phyloP scores from a whole-genome alignment of 805 yeast species.

The Monosporozyma siamensis region DNA sequence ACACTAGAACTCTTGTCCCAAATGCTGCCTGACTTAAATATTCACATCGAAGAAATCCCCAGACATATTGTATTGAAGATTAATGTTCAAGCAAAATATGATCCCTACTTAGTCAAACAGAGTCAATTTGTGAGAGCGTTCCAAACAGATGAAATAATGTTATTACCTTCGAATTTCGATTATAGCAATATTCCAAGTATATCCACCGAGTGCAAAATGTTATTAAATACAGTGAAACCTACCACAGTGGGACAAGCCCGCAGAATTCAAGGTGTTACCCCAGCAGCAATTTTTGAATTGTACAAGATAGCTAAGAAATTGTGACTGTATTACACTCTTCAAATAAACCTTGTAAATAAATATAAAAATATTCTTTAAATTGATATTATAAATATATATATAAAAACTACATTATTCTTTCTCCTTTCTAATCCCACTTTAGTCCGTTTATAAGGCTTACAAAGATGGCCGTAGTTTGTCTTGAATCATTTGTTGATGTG shows the following conservation, averaged over 20 bases:
- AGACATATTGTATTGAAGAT: constrained; percentile 48
- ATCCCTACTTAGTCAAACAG: constrained; percentile 71
- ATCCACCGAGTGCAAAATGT: constrained; percentile 64
- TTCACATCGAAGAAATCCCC: constrained; percentile 27
- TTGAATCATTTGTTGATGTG: background rate
- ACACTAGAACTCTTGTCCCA: constrained; percentile 21
- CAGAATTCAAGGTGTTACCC: constrained; percentile 89
- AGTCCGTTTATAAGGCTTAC: no score
- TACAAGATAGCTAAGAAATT: constrained; percentile 29
- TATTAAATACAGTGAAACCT: constrained; percentile 71
- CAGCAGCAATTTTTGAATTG: constrained; percentile 80
- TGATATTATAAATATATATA: no score
- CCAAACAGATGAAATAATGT: constrained; percentile 68
- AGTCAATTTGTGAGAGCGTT: constrained; percentile 63
- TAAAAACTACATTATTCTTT: no score
- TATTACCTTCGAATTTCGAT: constrained; percentile 59
- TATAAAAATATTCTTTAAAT: background rate
- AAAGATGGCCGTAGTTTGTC: no score
- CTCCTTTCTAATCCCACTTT: no score
- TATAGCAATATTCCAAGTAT: constrained; percentile 52
- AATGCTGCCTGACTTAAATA: constrained; percentile 32
- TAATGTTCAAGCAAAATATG: constrained; percentile 73
- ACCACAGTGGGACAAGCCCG: constrained; percentile 91
- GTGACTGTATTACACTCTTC: no score
- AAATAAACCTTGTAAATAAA: background rate